phyloP scores from a whole-genome alignment of 345 rosid species.

The Euphorbia peplus region DNA sequence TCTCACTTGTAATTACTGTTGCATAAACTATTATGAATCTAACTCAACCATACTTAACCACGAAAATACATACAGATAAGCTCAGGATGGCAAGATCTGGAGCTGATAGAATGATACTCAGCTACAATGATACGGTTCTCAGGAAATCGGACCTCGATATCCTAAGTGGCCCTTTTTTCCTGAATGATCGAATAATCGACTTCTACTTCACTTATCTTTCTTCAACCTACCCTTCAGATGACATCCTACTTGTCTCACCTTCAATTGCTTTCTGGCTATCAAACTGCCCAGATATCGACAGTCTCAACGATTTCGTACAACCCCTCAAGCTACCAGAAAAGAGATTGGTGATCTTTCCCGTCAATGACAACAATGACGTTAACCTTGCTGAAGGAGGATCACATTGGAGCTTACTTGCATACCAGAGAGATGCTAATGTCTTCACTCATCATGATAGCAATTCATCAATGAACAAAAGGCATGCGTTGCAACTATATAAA shows the following conservation, averaged over 20 bases:
- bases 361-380: slow-evolving; percentile 63
- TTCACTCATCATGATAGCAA: slow-evolving; percentile 83
- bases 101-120: slow-evolving; percentile 69
- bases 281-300: slow-evolving; percentile 51
- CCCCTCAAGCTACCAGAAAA: slow-evolving; percentile 50
- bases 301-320: slow-evolving; percentile 52
- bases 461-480: slow-evolving; percentile 34
- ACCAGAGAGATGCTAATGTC: slow-evolving; percentile 41
- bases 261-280: slow-evolving; percentile 80
- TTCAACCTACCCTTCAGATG: slow-evolving; percentile 38
- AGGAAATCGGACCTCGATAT: slow-evolving; percentile 72
- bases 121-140: slow-evolving; percentile 77
- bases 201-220: slow-evolving; percentile 75
- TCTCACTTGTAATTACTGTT: too few relatives aligned
- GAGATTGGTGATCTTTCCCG: slow-evolving; percentile 62
- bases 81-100: slow-evolving; percentile 44
- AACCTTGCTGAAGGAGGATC: slow-evolving; percentile 69
- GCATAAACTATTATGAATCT: neutral
- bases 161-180: slow-evolving; percentile 46
- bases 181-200: slow-evolving; percentile 79
- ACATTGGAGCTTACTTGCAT: slow-evolving; percentile 84
- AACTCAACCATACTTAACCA: slow-evolving; percentile 1
- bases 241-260: slow-evolving; percentile 64
- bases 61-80: slow-evolving; percentile 13
- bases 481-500: slow-evolving; percentile 42